These are phyloP conservation scores for Ettlia oleoabundans DNA, from an alignment of 139 green algal species.

Conservation along the genomic window DNA sequence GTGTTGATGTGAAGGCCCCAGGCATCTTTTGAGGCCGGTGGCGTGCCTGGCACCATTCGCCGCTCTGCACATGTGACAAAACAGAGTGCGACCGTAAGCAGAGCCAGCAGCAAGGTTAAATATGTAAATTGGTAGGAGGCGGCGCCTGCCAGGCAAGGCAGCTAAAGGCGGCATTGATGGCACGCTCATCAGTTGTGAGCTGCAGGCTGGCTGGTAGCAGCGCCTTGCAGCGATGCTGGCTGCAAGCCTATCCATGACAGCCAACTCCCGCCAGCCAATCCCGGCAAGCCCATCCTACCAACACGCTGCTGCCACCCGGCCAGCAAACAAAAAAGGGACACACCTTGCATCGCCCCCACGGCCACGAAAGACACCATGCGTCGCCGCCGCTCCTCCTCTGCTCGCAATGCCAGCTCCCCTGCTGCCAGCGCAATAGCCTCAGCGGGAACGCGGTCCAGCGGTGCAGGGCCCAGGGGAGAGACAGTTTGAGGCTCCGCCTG, in stretches of 20 bases:
- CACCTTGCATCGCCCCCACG: background rate
- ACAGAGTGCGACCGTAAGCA: background rate
- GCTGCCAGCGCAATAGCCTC: slow-evolving; percentile 54
- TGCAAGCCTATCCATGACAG: no score
- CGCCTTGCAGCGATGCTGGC: no score
- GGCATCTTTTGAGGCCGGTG: slow-evolving; percentile 25
- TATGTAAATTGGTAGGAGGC: background rate
- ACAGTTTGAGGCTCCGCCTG: background rate
- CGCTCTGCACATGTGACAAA: slow-evolving; percentile 15
- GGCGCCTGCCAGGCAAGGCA: no score
- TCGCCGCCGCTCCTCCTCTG: slow-evolving; percentile 59
- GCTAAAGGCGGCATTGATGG: no score
- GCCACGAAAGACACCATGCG: slow-evolving; percentile 3
- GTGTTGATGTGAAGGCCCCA: slow-evolving; percentile 62
- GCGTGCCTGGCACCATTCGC: slow-evolving; percentile 29
- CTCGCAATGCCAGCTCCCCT: slow-evolving; percentile 67
- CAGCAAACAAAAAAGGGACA: no score
- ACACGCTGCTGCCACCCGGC: no score
- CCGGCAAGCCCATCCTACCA: no score
- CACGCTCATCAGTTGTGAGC: no score
- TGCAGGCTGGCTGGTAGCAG: no score
- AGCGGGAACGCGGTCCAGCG: background rate
- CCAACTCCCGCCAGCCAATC: no score
- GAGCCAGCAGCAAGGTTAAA: background rate
- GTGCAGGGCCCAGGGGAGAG: background rate